Conservation (phyloP, 164 flowering plant genomes). For the Chloranthus sessilifolius region DNA sequence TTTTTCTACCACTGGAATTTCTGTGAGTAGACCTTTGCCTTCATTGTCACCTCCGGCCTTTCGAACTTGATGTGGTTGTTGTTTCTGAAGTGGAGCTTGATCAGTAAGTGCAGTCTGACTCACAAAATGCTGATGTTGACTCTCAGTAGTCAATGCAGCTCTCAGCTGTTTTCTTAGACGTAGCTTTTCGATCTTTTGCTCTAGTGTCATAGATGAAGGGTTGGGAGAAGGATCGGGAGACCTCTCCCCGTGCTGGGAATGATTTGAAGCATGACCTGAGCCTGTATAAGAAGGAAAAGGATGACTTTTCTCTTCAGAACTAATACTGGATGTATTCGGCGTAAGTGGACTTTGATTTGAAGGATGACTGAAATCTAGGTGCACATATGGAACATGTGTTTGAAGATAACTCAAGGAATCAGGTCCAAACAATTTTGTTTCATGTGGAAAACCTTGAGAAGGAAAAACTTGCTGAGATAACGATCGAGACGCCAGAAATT, state of each 20-base stretch:
- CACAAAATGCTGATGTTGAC: constrained; percentile 12
- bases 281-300: constrained; percentile 28
- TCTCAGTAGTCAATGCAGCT: constrained; percentile 12
- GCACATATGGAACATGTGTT: constrained; percentile 17
- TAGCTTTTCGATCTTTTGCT: constrained; percentile 23
- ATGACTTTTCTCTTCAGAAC: constrained; percentile 26
- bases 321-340: constrained; percentile 21
- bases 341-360: constrained; percentile 28
- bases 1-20: constrained; percentile 27
- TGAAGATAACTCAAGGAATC: constrained; percentile 29
- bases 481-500: not conserved
- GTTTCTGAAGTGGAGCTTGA: constrained; percentile 8
- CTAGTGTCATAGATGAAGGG: constrained; percentile 12
- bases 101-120: constrained; percentile 15
- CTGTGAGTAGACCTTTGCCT: constrained; percentile 20
- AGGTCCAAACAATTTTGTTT: constrained; percentile 7
- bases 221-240: constrained; percentile 25
- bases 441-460: constrained; percentile 2
- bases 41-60: constrained; percentile 35
- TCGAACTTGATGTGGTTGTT: constrained; percentile 21
- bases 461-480: not conserved
- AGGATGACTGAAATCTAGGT: constrained; percentile 20
- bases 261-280: constrained; percentile 36
- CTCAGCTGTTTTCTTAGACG: constrained; percentile 14
- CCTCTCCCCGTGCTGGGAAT: constrained; percentile 24